Conservation (phyloP, 1,284 basidiomycete genomes). For the Cutaneotrichosporon sp. region DNA sequence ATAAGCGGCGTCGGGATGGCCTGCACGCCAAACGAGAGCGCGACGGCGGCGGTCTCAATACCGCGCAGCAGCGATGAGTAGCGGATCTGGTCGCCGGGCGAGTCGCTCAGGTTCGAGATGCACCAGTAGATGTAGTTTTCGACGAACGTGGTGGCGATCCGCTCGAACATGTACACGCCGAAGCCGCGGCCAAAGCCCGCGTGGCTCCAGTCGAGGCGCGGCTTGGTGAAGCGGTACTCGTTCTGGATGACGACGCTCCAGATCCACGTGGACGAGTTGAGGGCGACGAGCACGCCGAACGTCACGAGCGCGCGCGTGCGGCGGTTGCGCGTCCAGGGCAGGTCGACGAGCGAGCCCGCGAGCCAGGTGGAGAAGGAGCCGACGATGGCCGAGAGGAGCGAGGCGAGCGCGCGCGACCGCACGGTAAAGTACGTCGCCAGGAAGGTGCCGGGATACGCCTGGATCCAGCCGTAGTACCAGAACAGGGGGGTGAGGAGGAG, state of each 20-base stretch:
- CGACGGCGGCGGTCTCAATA: constrained; percentile 18
- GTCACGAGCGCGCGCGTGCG: constrained; percentile 10
- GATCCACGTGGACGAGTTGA: constrained; percentile 17
- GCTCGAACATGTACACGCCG: constrained; percentile 22
- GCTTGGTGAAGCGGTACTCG: constrained; percentile 16
- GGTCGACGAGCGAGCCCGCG: constrained; percentile 15
- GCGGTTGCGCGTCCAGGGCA: constrained; percentile 10
- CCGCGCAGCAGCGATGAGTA: constrained; percentile 20
- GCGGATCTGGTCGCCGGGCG: constrained; percentile 20
- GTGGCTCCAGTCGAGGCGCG: constrained; percentile 17
- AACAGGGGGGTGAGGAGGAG: constrained; percentile 31
- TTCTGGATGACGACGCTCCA: constrained; percentile 18
- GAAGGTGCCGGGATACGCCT: constrained; percentile 36
- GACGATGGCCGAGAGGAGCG: constrained; percentile 17
- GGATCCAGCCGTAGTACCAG: constrained; percentile 27
- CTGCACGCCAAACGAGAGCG: constrained; percentile 17
- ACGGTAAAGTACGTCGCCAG: constrained; percentile 38
- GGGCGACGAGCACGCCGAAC: constrained; percentile 2
- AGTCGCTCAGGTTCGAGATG: constrained; percentile 17
- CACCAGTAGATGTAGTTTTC: constrained; percentile 22
- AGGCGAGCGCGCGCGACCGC: constrained; percentile 34
- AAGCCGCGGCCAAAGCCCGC: constrained; percentile 18
- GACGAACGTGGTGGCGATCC: constrained; percentile 6
- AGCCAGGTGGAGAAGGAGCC: constrained; percentile 15
- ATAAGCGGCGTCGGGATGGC: constrained; percentile 17